Conservation (phyloP, 495 filamentous ascomycete genomes). For the Haplographium delicatum region DNA sequence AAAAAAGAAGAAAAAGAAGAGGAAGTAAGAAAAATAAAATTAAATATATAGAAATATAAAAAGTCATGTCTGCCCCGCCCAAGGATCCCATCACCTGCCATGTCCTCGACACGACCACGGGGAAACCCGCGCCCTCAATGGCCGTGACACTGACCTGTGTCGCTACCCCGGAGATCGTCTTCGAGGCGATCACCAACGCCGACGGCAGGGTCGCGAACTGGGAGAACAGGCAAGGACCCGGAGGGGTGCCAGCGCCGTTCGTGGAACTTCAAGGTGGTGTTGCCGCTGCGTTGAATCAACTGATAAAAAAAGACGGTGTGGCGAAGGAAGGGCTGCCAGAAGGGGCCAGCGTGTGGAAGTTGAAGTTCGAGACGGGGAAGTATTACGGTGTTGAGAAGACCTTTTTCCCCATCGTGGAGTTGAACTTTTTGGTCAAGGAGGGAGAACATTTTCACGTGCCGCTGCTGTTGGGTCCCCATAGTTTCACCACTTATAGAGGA, state of each 20-base stretch:
- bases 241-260: constrained; percentile 22
- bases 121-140: constrained; percentile 68
- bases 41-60: too few relatives aligned
- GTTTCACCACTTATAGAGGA: constrained; percentile 91
- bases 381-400: constrained; percentile 76
- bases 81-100: constrained; percentile 54
- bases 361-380: constrained; percentile 69
- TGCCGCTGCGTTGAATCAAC: constrained; percentile 32
- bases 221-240: constrained; percentile 32
- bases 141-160: constrained; percentile 70
- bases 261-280: constrained; percentile 35
- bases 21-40: too few relatives aligned
- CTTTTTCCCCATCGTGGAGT: constrained; percentile 88
- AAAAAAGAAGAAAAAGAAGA: too few relatives aligned
- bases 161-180: constrained; percentile 32
- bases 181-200: constrained; percentile 60
- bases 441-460: constrained; percentile 90
- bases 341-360: constrained; percentile 56
- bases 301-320: constrained; percentile 16
- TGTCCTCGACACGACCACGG: constrained; percentile 54
- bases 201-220: constrained; percentile 84
- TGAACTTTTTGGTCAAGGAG: constrained; percentile 71
- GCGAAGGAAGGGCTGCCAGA: constrained; percentile 28
- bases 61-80: constrained; percentile 7
- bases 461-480: constrained; percentile 80